A percentile compares a stretch with the other conserved stretches of the same genome.
phyloP scores from a whole-genome alignment of 352 stramenopile species.

The Phytophthora sojae region DNA sequence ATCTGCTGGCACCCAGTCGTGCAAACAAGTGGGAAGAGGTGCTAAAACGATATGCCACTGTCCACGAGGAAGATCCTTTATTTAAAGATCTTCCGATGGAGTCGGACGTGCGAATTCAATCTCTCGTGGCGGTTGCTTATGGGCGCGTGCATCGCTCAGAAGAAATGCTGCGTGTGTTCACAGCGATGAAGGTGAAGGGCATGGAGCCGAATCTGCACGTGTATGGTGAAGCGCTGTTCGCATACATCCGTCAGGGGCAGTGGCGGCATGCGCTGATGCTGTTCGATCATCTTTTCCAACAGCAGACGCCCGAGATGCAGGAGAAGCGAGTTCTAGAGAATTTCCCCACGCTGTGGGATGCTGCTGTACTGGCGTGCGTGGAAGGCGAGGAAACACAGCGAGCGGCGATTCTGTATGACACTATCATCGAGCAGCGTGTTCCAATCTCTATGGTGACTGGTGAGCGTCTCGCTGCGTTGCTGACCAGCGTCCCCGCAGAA shows the following conservation, averaged over 20 bases:
- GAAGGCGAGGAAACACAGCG: constrained; percentile 56
- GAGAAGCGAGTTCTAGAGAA: constrained; percentile 45
- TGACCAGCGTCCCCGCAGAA: constrained; percentile 50
- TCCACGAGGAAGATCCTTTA: constrained; percentile 17
- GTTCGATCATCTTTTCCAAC: constrained; percentile 75
- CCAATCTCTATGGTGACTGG: constrained; percentile 57
- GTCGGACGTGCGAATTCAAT: constrained; percentile 64
- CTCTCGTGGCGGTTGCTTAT: constrained; percentile 68
- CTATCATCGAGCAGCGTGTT: constrained; percentile 47
- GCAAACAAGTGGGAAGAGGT: constrained; percentile 53
- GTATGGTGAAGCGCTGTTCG: constrained; percentile 74
- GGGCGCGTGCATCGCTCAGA: constrained; percentile 49
- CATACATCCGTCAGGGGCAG: constrained; percentile 69
- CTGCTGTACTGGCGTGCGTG: constrained; percentile 59
- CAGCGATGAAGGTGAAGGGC: constrained; percentile 74
- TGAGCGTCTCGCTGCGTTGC: constrained; percentile 52
- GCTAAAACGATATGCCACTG: constrained; percentile 40
- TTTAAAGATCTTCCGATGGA: constrained; percentile 42
- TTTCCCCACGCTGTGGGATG: constrained; percentile 78
- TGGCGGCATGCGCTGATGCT: constrained; percentile 78
- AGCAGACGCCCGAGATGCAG: constrained; percentile 45
- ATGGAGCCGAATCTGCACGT: constrained; percentile 74
- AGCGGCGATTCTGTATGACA: constrained; percentile 52
- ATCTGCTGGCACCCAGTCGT: constrained; percentile 50
- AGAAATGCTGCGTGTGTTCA: constrained; percentile 74